phyloP scores from a whole-genome alignment of 2,329 filamentous ascomycete genomes.

The Pseudodiploospora longispora region DNA sequence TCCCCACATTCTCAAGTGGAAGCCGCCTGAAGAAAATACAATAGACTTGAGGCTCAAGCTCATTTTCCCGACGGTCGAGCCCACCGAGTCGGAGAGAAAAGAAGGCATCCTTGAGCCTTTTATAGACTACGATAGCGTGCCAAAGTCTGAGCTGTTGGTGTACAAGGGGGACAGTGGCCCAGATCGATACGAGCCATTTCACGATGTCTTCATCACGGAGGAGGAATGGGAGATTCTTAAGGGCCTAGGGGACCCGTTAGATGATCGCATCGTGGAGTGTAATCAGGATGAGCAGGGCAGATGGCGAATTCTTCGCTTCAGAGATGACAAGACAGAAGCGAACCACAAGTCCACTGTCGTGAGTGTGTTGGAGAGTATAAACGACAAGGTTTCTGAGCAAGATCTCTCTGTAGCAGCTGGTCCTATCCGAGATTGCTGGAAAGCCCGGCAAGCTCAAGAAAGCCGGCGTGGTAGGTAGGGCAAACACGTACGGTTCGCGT shows the following conservation, averaged over 20 bases:
- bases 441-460: constrained; percentile 44
- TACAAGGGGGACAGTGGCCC: constrained; percentile 50
- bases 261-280: constrained; percentile 85
- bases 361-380: constrained; percentile 84
- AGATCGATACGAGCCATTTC: constrained; percentile 56
- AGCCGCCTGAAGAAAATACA: constrained; percentile 89
- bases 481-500: no score
- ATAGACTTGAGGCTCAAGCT: constrained; percentile 83
- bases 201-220: constrained; percentile 59
- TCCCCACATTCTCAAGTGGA: constrained; percentile 94
- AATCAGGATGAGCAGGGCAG: constrained; percentile 64
- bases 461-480: constrained; percentile 10
- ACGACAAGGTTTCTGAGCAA: constrained; percentile 72
- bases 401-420: constrained; percentile 66
- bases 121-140: constrained; percentile 72
- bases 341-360: constrained; percentile 81
- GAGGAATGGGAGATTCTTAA: constrained; percentile 83
- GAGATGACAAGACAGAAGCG: constrained; percentile 85
- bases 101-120: constrained; percentile 57
- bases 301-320: constrained; percentile 84
- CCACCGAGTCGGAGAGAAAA: constrained; percentile 57
- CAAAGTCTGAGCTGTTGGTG: constrained; percentile 64
- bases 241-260: constrained; percentile 61
- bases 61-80: constrained; percentile 64
- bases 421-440: constrained; percentile 74